phyloP scores from a whole-genome alignment of 2,329 filamentous ascomycete genomes.

The Ophiognomonia clavigignenti-juglandacearum region DNA sequence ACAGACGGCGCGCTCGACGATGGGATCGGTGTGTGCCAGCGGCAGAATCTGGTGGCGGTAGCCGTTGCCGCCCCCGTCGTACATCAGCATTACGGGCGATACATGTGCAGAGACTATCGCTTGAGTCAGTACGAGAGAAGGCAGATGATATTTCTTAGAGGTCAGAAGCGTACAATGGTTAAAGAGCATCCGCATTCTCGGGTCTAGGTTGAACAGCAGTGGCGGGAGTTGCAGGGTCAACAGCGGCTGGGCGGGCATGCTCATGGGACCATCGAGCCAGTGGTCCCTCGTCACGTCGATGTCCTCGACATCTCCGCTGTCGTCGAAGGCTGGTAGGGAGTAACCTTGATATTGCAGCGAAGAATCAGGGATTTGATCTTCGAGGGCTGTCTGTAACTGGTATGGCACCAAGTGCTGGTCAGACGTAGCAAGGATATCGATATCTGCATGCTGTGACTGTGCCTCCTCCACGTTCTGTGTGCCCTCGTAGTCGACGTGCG shows the following conservation, averaged over 20 bases:
- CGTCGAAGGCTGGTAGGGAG: no score
- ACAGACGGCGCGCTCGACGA: conserved; percentile 14
- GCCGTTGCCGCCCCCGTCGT: conserved; percentile 13
- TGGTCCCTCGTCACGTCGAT: background rate
- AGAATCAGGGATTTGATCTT: no score
- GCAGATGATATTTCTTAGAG: background rate
- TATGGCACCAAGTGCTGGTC: no score
- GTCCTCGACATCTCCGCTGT: no score
- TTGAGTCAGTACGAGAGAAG: background rate
- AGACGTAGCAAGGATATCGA: no score
- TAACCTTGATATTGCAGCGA: no score
- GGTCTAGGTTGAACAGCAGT: conserved; percentile 5
- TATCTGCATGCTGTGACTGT: no score
- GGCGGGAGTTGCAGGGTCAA: conserved; percentile 1
- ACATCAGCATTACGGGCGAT: conserved; percentile 15
- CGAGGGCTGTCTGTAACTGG: no score
- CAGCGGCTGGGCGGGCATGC: no score
- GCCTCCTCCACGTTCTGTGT: no score
- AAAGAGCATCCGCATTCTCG: conserved; percentile 8
- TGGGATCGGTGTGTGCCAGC: conserved; percentile 8
- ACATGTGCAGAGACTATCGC: conserved; percentile 8
- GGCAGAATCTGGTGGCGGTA: conserved; percentile 13
- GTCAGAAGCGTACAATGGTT: conserved; percentile 9
- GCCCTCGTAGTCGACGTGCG: no score
- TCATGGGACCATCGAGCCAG: no score